Evolutionary conservation across 1,139 yeast species (phyloP), one percentile per base, ranked within the genome.

Genomic region (Geotrichum carabidarum): DNA sequence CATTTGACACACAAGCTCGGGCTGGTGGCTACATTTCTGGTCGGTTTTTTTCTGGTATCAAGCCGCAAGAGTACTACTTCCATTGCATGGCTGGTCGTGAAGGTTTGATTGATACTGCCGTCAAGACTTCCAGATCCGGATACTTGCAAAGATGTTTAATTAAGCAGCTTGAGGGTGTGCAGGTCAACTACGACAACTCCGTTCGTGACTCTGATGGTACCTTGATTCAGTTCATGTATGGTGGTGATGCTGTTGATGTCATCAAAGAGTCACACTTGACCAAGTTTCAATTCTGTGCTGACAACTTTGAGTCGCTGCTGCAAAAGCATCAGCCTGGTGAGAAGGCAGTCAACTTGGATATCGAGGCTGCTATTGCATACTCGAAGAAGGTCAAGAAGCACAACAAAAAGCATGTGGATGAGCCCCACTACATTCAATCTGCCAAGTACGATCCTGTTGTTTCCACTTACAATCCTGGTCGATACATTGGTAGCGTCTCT

Each of bases 31-130:
- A 90, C 70, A 89, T 94, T 69, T 88, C 93, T 69, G 95, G 95
- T 60, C 86, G 99, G 67, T 94, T 94, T 83, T 93, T 90, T 72
- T 89, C 98, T 41, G 99, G 99, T 72, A 87, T 94, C 63, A 83
- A 89, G 71, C 99, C 99, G n/a, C 99, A 94, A 74, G 99, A 94
- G 71, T 94, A 94, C 73, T 94, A 91, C 69, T 94, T 94, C 93
- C 99, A 94, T 77, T 93, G 99, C 79, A 94, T 94, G 99, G 99
- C 99, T 57, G 99, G 99, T 72, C 86, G 99, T 78, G 99, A 94
- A 79, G 99, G 99, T 75, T 81, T 94, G 69, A 94, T 94, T 75
- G 99, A 94, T 79, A 94, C 99, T 57, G 99, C 99, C 54, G 99
- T 94, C 62, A 94, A 94, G 75, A 94, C 99, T 8, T 89, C 98